Evolutionary conservation across 495 filamentous ascomycete species (phyloP).

Genomic region (Penicillium macrosclerotiorum): DNA sequence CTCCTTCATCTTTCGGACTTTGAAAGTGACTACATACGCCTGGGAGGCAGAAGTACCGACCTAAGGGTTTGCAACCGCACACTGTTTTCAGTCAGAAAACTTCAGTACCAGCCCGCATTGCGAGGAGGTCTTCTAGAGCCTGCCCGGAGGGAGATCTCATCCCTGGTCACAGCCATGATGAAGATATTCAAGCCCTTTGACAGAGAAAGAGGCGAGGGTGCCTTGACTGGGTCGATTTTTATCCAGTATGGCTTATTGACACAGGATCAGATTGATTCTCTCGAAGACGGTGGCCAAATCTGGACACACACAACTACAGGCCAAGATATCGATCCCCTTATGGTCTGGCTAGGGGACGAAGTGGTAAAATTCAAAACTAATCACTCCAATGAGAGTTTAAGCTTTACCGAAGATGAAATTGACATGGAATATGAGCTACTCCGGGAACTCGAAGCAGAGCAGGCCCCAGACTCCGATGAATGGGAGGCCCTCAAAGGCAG

Average conservation of each 20-base stretch:
- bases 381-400: slow-evolving; percentile 42
- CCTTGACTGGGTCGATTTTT: slow-evolving; percentile 34
- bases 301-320: slow-evolving; percentile 44
- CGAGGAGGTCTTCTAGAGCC: slow-evolving; percentile 27
- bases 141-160: slow-evolving; percentile 35
- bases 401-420: slow-evolving; percentile 56
- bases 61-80: slow-evolving; percentile 64
- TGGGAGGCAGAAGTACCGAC: slow-evolving; percentile 76
- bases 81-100: slow-evolving; percentile 57
- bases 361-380: slow-evolving; percentile 36
- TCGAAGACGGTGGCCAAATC: slow-evolving; percentile 49
- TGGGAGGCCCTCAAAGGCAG: slow-evolving; percentile 53
- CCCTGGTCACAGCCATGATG: not conserved
- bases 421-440: slow-evolving; percentile 66
- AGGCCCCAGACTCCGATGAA: slow-evolving; percentile 49
- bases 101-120: not conserved
- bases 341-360: slow-evolving; percentile 60
- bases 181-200: slow-evolving; percentile 42
- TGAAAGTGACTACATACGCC: slow-evolving; percentile 66
- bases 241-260: slow-evolving; percentile 57
- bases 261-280: slow-evolving; percentile 56
- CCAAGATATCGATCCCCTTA: slow-evolving; percentile 49
- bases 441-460: slow-evolving; percentile 64
- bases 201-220: slow-evolving; percentile 14
- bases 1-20: slow-evolving; percentile 63